phyloP scores from a whole-genome alignment of 306 rosid genomes.

The Lathyrus aphaca region DNA sequence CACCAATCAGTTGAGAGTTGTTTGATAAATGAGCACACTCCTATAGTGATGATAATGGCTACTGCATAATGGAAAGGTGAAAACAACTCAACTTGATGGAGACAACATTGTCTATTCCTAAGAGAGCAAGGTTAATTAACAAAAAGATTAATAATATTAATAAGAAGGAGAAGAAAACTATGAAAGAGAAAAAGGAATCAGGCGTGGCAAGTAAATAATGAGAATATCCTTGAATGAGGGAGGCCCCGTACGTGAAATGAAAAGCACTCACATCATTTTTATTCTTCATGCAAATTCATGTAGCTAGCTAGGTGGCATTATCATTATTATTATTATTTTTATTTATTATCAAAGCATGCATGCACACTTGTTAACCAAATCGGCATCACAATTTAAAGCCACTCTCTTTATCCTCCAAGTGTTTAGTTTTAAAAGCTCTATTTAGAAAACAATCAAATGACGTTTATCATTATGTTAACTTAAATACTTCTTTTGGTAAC shows the following conservation, averaged over 20 bases:
- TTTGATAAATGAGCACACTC: slow-evolving; percentile 44
- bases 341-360: slow-evolving; percentile 51
- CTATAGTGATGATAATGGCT: slow-evolving; percentile 45
- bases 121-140: slow-evolving; percentile 49
- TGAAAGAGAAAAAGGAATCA: slow-evolving; percentile 55
- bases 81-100: slow-evolving; percentile 54
- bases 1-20: slow-evolving; percentile 48
- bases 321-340: slow-evolving; percentile 43
- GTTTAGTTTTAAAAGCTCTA: slow-evolving; percentile 35
- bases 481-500: slow-evolving; percentile 1
- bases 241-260: slow-evolving; percentile 71
- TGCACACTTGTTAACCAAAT: slow-evolving; percentile 52
- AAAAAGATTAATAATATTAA: slow-evolving; percentile 17
- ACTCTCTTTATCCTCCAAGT: slow-evolving; percentile 46
- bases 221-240: slow-evolving; percentile 83
- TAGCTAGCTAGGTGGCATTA: slow-evolving; percentile 71
- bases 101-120: slow-evolving; percentile 69
- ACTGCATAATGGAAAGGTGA: slow-evolving; percentile 54
- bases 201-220: slow-evolving; percentile 87
- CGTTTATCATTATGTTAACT: slow-evolving; percentile 42
- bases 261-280: slow-evolving; percentile 70
- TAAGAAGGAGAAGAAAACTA: slow-evolving; percentile 35
- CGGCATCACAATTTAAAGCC: slow-evolving; percentile 42
- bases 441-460: slow-evolving; percentile 37
- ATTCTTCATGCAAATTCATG: slow-evolving; percentile 77